phyloP scores from a whole-genome alignment of 1,284 basidiomycete species.

The Cryptococcus maquisensis region DNA sequence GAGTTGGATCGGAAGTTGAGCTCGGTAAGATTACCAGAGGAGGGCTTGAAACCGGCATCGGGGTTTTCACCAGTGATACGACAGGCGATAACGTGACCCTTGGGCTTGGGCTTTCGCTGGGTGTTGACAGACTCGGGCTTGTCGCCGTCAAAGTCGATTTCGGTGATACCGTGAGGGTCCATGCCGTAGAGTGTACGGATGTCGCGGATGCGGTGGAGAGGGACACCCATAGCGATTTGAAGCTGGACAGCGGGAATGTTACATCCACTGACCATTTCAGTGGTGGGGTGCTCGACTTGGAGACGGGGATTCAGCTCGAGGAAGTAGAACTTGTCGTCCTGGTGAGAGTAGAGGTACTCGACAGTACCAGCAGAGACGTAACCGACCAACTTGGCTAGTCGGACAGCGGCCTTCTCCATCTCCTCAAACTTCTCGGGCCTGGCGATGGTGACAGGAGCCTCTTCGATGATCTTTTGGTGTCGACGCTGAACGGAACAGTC shows the following conservation, averaged over 20 bases:
- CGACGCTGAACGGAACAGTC: conserved; percentile 99
- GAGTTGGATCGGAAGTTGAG: conserved; percentile 99
- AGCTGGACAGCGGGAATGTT: conserved; percentile 97
- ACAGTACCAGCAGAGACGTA: conserved; percentile 99
- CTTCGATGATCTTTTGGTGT: conserved; percentile 99
- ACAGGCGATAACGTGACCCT: conserved; percentile 98
- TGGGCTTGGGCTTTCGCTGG: conserved; percentile 92
- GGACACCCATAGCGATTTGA: conserved; percentile 97
- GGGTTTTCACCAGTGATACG: conserved; percentile 99
- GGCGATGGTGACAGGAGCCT: conserved; percentile 97
- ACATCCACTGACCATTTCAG: conserved; percentile 98
- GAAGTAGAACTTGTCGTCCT: conserved; percentile 93
- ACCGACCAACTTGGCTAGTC: conserved; percentile 94
- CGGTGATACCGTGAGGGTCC: conserved; percentile 75
- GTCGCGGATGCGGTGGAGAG: conserved; percentile 90
- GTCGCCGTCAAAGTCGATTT: conserved; percentile 95
- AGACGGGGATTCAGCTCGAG: conserved; percentile 98
- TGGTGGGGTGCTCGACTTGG: conserved; percentile 98
- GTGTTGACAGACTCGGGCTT: conserved; percentile 79
- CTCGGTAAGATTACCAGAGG: conserved; percentile 92
- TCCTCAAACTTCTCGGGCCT: conserved; percentile 83
- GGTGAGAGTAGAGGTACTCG: conserved; percentile 95
- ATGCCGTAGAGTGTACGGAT: conserved; percentile 96
- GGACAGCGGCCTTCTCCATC: conserved; percentile 98
- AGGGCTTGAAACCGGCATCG: conserved; percentile 99